Percentiles rank a stretch among this genome's conserved stretches.
phyloP scores from a whole-genome alignment of 192 early-diverging fungal species.

The Coemansia sp. region DNA sequence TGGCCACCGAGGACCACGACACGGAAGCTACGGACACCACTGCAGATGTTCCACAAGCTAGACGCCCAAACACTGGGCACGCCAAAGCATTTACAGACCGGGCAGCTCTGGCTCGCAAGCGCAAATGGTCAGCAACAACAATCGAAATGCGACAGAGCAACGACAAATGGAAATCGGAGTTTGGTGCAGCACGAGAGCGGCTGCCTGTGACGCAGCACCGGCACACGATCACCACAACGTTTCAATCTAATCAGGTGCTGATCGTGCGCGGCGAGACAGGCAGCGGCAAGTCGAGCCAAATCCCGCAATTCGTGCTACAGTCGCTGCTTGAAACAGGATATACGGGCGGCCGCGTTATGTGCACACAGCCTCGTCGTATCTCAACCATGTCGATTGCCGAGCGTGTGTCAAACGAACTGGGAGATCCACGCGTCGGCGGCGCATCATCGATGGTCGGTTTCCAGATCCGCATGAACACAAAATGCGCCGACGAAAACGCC shows the following conservation, averaged over 20 bases:
- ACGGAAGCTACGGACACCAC: not conserved
- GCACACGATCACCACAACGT: not conserved
- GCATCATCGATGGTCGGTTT: constrained; percentile 46
- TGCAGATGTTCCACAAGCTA: not conserved
- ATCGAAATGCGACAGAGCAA: not conserved
- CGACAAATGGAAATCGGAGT: not conserved
- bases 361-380: constrained; percentile 89
- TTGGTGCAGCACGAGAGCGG: not conserved
- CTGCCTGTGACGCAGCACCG: not conserved
- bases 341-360: constrained; percentile 58
- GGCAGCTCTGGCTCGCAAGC: not conserved
- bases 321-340: constrained; percentile 53
- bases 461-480: constrained; percentile 61
- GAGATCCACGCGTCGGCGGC: constrained; percentile 29
- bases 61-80: no score
- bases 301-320: constrained; percentile 79
- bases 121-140: not conserved
- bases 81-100: no score
- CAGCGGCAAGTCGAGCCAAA: constrained; percentile 62
- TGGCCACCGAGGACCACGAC: not conserved
- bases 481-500: constrained; percentile 54
- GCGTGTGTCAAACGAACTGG: constrained; percentile 59
- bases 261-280: constrained; percentile 48
- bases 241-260: constrained; percentile 15
- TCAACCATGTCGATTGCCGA: constrained; percentile 60